phyloP scores from a whole-genome alignment of 306 rosid species.

The Ormosia semicastrata region DNA sequence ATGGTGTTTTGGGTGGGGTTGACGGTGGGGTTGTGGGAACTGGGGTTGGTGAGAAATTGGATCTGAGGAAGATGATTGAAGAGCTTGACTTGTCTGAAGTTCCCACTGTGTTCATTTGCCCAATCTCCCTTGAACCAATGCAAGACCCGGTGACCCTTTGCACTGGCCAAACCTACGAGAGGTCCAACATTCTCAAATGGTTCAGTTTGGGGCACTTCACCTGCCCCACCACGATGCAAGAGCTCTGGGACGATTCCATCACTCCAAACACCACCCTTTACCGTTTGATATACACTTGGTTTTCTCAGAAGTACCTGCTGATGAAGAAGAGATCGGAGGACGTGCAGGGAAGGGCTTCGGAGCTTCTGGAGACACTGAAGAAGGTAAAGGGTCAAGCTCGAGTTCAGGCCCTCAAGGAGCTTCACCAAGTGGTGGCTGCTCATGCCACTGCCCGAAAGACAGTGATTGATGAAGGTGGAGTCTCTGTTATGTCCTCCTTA shows the following conservation, averaged over 20 bases:
- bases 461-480: constrained; percentile 59
- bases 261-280: constrained; percentile 70
- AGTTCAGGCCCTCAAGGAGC: constrained; percentile 74
- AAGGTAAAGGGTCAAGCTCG: constrained; percentile 78
- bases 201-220: constrained; percentile 66
- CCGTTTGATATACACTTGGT: constrained; percentile 61
- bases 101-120: constrained; percentile 74
- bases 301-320: constrained; percentile 64
- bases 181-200: constrained; percentile 80
- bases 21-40: constrained; percentile 45
- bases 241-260: constrained; percentile 82
- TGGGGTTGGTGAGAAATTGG: constrained; percentile 60
- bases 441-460: constrained; percentile 61
- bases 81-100: constrained; percentile 70
- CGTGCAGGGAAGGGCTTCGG: constrained; percentile 72
- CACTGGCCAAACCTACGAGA: constrained; percentile 80
- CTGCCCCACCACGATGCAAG: constrained; percentile 87
- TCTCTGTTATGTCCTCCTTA: constrained; percentile 50
- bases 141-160: constrained; percentile 85
- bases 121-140: constrained; percentile 86
- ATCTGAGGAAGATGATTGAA: constrained; percentile 74
- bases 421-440: constrained; percentile 54
- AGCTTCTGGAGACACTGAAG: constrained; percentile 64
- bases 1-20: constrained; percentile 64
- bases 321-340: constrained; percentile 80